These are phyloP conservation scores for Raphanus sativus DNA, from an alignment of 345 rosid genomes.

Conservation along the genomic window DNA sequence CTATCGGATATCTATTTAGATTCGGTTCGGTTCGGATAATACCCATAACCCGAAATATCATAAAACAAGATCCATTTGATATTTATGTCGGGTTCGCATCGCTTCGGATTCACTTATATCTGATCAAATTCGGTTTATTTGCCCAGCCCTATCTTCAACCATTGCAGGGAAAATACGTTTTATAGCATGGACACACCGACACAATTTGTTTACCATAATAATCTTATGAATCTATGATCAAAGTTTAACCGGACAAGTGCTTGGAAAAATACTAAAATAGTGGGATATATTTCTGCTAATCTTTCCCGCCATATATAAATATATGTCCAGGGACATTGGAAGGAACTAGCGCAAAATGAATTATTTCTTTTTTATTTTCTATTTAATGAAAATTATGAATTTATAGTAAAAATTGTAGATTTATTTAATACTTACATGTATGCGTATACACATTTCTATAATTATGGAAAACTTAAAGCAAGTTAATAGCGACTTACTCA, in stretches of 20 bases:
- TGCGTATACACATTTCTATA: conserved; percentile 18
- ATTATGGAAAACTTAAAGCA: conserved; percentile 38
- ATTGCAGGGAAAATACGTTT: background rate
- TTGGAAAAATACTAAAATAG: background rate
- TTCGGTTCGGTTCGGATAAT: too few relatives aligned
- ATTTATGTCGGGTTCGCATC: too few relatives aligned
- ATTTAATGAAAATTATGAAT: background rate
- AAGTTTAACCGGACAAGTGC: background rate
- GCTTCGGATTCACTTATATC: too few relatives aligned
- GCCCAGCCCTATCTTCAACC: background rate
- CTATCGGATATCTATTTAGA: too few relatives aligned
- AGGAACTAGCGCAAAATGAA: background rate
- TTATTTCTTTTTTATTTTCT: background rate
- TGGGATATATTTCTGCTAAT: conserved; percentile 8
- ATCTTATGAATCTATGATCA: background rate
- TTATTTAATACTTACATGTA: background rate
- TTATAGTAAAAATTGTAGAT: background rate
- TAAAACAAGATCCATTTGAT: too few relatives aligned
- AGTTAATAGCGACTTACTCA: conserved; percentile 27
- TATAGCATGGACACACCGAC: background rate
- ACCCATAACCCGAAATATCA: too few relatives aligned
- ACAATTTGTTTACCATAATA: background rate
- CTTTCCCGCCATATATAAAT: conserved; percentile 28
- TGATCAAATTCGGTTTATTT: too few relatives aligned
- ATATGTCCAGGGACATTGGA: background rate